Conservation (phyloP, 78 protist species). For the Kipferlia bialata region DNA sequence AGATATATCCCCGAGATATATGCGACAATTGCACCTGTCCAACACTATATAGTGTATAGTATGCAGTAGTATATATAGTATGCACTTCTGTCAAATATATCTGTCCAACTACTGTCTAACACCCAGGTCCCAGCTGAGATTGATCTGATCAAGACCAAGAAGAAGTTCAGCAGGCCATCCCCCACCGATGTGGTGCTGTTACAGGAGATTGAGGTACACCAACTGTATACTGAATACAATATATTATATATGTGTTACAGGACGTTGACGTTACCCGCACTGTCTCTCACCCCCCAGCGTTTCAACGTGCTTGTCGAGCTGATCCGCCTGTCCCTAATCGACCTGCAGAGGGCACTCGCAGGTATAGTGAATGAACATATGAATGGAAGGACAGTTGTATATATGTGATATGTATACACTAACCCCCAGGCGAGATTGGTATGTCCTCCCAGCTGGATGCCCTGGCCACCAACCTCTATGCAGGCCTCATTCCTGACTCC, state of each 20-base stretch:
- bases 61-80: too few relatives aligned
- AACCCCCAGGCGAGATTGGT: slow-evolving; percentile 80
- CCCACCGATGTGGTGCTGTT: slow-evolving; percentile 33
- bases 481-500: slow-evolving; percentile 32
- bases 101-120: too few relatives aligned
- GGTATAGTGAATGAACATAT: too few relatives aligned
- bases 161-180: slow-evolving; percentile 1
- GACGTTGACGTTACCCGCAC: slow-evolving; percentile 7
- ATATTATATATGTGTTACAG: too few relatives aligned
- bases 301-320: slow-evolving; percentile 49
- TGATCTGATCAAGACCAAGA: not conserved
- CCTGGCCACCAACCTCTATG: slow-evolving; percentile 39
- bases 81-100: too few relatives aligned
- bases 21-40: slow-evolving; percentile 30
- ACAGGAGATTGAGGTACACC: slow-evolving; percentile 38
- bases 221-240: not conserved
- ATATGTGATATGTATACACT: too few relatives aligned
- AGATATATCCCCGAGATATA: slow-evolving; percentile 52
- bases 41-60: slow-evolving; percentile 32
- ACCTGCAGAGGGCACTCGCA: slow-evolving; percentile 51
- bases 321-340: slow-evolving; percentile 42
- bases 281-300: slow-evolving; percentile 56
- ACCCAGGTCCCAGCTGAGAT: not conserved
- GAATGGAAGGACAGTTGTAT: too few relatives aligned
- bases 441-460: slow-evolving; percentile 60